phyloP scores from a whole-genome alignment of 2,329 filamentous ascomycete species.

The Verticillium dahliae region DNA sequence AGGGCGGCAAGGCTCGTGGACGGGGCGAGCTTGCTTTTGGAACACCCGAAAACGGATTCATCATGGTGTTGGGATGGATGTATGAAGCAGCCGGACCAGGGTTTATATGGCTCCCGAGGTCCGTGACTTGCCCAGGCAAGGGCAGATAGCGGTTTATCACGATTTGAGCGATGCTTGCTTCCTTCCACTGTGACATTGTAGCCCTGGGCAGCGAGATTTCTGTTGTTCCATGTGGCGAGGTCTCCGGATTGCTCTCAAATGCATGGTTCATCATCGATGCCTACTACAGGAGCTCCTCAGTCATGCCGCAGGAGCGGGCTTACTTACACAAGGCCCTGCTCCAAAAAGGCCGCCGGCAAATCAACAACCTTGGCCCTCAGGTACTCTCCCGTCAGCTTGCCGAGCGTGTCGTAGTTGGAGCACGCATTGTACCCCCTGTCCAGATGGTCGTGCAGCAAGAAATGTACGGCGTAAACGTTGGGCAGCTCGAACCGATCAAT shows the following conservation, averaged over 20 bases:
- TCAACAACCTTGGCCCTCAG: conserved; percentile 19
- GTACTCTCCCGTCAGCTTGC: conserved; percentile 22
- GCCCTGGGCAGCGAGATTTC: too few species aligned
- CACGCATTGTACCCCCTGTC: conserved; percentile 35
- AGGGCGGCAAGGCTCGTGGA: background rate
- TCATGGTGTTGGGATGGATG: background rate
- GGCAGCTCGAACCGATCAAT: conserved; percentile 40
- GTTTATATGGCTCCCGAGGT: background rate
- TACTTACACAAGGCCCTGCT: conserved; percentile 11
- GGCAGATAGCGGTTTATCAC: background rate
- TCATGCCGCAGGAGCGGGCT: background rate
- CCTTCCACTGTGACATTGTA: too few species aligned
- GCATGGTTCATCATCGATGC: too few species aligned
- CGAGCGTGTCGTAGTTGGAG: conserved; percentile 20
- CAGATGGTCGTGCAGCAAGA: conserved; percentile 37
- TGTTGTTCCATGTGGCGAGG: too few species aligned
- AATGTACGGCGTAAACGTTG: conserved; percentile 33
- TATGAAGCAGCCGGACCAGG: background rate
- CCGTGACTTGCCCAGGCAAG: background rate
- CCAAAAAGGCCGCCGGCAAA: conserved; percentile 19
- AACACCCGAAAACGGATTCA: background rate
- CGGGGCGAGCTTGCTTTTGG: background rate
- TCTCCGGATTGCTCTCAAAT: too few species aligned
- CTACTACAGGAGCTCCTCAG: background rate
- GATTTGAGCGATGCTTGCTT: background rate